Evolutionary conservation across 176 grass and related monocot genomes (phyloP).

Genomic region (Neostapfia colusana): DNA sequence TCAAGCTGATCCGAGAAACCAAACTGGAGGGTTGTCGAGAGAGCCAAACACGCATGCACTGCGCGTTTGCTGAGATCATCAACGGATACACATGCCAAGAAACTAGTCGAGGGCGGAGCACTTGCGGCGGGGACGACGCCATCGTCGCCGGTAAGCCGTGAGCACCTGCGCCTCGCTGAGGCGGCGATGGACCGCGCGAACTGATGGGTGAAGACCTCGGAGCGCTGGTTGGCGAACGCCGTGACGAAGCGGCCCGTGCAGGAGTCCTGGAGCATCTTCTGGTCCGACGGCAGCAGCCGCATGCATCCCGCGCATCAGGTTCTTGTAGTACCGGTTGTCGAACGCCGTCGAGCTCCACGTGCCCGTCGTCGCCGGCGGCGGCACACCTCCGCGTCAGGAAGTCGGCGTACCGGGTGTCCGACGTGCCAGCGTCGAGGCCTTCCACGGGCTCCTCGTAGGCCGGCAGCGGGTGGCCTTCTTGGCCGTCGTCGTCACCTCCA

Average conservation of each 20-base stretch:
- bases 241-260: slow-evolving; percentile 45
- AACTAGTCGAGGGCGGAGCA: slow-evolving; percentile 62
- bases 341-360: slow-evolving; percentile 68
- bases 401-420: slow-evolving; percentile 45
- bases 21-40: neutral
- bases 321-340: slow-evolving; percentile 65
- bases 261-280: slow-evolving; percentile 59
- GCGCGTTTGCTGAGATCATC: neutral
- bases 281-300: slow-evolving; percentile 63
- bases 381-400: slow-evolving; percentile 68
- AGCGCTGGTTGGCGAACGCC: slow-evolving; percentile 20
- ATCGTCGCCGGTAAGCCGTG: slow-evolving; percentile 60
- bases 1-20: slow-evolving; percentile 18
- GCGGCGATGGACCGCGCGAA: slow-evolving; percentile 62
- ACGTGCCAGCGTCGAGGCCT: slow-evolving; percentile 9
- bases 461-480: neutral
- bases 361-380: slow-evolving; percentile 24
- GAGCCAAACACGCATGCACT: neutral
- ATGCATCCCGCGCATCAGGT: slow-evolving; percentile 64
- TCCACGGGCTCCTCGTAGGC: slow-evolving; percentile 24
- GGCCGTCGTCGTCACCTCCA: neutral
- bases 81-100: neutral
- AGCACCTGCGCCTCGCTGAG: slow-evolving; percentile 68
- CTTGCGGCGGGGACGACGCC: slow-evolving; percentile 69
- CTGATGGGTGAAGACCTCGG: slow-evolving; percentile 41